Conservation (phyloP, 2,329 filamentous ascomycete genomes). For the Colletotrichum gloeosporioides region DNA sequence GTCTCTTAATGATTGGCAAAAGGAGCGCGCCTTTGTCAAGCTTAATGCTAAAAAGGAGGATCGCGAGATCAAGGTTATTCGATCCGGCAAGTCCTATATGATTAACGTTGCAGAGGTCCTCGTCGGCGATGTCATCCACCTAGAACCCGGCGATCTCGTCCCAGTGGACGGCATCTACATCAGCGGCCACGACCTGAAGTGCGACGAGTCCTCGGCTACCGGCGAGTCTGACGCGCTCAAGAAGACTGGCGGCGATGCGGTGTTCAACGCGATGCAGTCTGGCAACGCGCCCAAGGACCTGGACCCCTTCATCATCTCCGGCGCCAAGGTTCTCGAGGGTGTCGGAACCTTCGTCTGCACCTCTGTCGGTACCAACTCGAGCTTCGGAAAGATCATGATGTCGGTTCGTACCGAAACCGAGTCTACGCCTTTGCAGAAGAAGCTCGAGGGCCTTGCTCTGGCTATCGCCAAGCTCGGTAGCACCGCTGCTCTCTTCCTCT, state of each 20-base stretch:
- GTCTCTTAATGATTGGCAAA: constrained; percentile 71
- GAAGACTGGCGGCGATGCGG: constrained; percentile 66
- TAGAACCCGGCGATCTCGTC: constrained; percentile 73
- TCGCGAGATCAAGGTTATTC: constrained; percentile 68
- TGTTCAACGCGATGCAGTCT: constrained; percentile 58
- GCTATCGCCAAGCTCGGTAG: constrained; percentile 56
- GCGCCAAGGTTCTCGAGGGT: constrained; percentile 59
- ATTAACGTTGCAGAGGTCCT: constrained; percentile 71
- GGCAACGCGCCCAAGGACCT: constrained; percentile 52
- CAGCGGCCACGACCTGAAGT: constrained; percentile 57
- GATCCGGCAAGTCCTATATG: constrained; percentile 68
- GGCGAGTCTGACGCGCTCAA: constrained; percentile 76
- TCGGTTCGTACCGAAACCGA: constrained; percentile 56
- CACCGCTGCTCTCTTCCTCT: constrained; percentile 74
- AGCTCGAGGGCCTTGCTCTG: constrained; percentile 51
- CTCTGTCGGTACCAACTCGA: constrained; percentile 60
- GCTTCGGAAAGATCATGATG: constrained; percentile 62
- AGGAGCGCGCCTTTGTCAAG: constrained; percentile 69
- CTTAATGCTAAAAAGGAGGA: constrained; percentile 69
- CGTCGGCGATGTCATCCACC: constrained; percentile 72
- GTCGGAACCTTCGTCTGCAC: constrained; percentile 60
- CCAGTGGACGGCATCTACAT: constrained; percentile 76
- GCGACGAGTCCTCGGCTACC: constrained; percentile 76
- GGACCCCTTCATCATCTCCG: constrained; percentile 70
- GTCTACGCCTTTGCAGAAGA: constrained; percentile 59